A percentile compares a stretch with the other conserved stretches of the same genome.
Evolutionary conservation across 176 grass and related monocot species (phyloP).

Genomic region (Elymus sibiricus): DNA sequence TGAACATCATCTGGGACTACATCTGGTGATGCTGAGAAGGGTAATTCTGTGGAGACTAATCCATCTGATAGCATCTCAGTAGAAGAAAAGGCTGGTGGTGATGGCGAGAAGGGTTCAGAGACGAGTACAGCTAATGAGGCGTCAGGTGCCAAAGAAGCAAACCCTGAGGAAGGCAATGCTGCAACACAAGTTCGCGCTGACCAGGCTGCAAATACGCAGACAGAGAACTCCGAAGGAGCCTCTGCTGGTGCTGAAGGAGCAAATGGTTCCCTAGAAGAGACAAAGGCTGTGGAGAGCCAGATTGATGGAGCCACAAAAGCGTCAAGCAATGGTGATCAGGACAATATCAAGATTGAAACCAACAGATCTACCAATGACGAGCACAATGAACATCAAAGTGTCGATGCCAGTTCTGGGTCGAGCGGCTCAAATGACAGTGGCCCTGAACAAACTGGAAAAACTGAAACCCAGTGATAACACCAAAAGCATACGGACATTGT

Average conservation of each 20-base stretch:
- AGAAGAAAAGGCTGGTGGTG: constrained; percentile 28
- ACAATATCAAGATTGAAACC: constrained; percentile 29
- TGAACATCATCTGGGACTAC: constrained; percentile 16
- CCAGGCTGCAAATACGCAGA: constrained; percentile 11
- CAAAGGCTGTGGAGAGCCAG: constrained; percentile 15
- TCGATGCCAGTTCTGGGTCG: constrained; percentile 13
- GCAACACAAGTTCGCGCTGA: constrained; percentile 4
- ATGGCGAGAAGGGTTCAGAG: constrained; percentile 25
- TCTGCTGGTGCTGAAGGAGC: constrained; percentile 22
- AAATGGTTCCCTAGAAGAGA: constrained; percentile 40
- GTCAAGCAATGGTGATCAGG: constrained; percentile 27
- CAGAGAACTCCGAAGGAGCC: constrained; percentile 21
- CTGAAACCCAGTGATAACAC: constrained; percentile 34
- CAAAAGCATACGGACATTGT: constrained; percentile 15
- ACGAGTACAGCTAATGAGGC: neutral
- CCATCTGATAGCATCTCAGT: neutral
- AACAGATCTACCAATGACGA: constrained; percentile 16
- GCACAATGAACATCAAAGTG: constrained; percentile 21
- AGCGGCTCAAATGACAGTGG: neutral
- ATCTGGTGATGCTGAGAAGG: constrained; percentile 31
- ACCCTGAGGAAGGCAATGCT: constrained; percentile 22
- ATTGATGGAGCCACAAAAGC: constrained; percentile 22
- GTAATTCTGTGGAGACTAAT: constrained; percentile 14
- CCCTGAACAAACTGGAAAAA: constrained; percentile 37
- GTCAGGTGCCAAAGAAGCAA: constrained; percentile 2